Conservation (phyloP, 2,329 filamentous ascomycete genomes). For the Talaromyces islandicus region DNA sequence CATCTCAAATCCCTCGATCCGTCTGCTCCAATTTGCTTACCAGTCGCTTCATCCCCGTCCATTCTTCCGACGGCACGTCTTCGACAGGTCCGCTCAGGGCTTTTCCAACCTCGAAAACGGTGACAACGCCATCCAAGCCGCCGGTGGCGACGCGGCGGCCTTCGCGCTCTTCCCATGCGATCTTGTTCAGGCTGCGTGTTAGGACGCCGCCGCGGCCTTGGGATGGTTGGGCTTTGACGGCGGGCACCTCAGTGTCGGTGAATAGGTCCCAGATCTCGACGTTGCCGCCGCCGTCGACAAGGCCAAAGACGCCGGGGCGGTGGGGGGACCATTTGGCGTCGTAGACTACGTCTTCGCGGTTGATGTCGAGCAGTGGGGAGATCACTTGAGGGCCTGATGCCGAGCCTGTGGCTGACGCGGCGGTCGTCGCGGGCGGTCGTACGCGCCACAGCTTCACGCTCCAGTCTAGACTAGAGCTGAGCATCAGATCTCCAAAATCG, state of each 20-base stretch:
- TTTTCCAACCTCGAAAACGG: conserved; percentile 79
- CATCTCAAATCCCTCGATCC: conserved; percentile 26
- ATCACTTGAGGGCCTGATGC: conserved; percentile 45
- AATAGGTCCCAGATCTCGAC: conserved; percentile 95
- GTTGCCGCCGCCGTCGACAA: conserved; percentile 87
- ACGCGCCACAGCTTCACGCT: conserved; percentile 96
- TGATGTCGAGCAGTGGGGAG: conserved; percentile 77
- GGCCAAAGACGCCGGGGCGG: conserved; percentile 87
- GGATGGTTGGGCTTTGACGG: conserved; percentile 71
- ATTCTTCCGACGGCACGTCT: conserved; percentile 77
- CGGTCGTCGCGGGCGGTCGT: conserved; percentile 45
- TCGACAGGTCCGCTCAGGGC: conserved; percentile 77
- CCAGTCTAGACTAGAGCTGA: conserved; percentile 93
- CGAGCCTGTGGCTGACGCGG: conserved; percentile 31
- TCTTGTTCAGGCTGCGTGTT: conserved; percentile 84
- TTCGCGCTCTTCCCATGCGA: conserved; percentile 88
- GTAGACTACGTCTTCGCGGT: conserved; percentile 93
- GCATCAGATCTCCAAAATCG: conserved; percentile 86
- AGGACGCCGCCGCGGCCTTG: conserved; percentile 58
- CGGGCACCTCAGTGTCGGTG: conserved; percentile 84
- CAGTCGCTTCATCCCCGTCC: conserved; percentile 87
- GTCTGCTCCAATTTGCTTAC: conserved; percentile 65
- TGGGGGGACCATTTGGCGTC: conserved; percentile 93
- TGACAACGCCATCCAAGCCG: conserved; percentile 84
- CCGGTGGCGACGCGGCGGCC: conserved; percentile 83